Percentiles rank a stretch among this genome's conserved stretches.
These are phyloP conservation scores for Candida tibetensis DNA, from an alignment of 805 yeast species.

Conservation along the genomic window DNA sequence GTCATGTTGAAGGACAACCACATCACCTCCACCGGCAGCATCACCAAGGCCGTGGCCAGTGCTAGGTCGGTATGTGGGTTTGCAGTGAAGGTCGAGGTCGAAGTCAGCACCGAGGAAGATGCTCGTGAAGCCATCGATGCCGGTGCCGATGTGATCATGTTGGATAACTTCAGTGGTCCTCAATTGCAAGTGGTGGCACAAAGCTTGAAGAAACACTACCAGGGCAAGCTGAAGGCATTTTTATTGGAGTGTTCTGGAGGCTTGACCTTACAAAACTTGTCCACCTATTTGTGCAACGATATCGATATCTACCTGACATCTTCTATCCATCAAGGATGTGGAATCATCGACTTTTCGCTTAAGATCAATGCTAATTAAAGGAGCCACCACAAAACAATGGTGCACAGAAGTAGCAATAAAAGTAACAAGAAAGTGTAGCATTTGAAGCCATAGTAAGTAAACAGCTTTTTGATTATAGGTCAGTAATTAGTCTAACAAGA, in stretches of 20 bases:
- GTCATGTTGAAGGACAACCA: conserved; percentile 96
- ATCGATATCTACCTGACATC: conserved; percentile 91
- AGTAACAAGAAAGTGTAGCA: too few species aligned
- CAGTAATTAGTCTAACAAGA: too few species aligned
- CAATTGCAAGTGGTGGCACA: conserved; percentile 64
- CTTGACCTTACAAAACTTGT: conserved; percentile 64
- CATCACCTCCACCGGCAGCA: conserved; percentile 89
- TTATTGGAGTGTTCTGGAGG: conserved; percentile 93
- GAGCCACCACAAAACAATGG: not conserved
- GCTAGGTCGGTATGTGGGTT: conserved; percentile 87
- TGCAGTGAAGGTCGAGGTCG: conserved; percentile 88
- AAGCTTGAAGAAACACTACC: conserved; percentile 57
- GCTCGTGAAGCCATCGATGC: conserved; percentile 92
- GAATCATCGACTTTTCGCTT: conserved; percentile 78
- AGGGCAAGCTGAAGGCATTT: conserved; percentile 43
- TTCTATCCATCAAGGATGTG: conserved; percentile 88
- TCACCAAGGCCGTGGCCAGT: conserved; percentile 71
- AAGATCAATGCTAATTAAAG: conserved; percentile 47
- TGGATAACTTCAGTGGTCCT: conserved; percentile 78
- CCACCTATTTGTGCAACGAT: conserved; percentile 64
- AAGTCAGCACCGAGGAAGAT: conserved; percentile 78
- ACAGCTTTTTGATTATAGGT: too few species aligned
- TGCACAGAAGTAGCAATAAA: too few species aligned
- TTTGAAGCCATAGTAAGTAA: too few species aligned
- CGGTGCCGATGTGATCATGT: conserved; percentile 94